Evolutionary conservation across 73 alveolate species (phyloP).

Genomic region (Durusdinium trenchii): DNA sequence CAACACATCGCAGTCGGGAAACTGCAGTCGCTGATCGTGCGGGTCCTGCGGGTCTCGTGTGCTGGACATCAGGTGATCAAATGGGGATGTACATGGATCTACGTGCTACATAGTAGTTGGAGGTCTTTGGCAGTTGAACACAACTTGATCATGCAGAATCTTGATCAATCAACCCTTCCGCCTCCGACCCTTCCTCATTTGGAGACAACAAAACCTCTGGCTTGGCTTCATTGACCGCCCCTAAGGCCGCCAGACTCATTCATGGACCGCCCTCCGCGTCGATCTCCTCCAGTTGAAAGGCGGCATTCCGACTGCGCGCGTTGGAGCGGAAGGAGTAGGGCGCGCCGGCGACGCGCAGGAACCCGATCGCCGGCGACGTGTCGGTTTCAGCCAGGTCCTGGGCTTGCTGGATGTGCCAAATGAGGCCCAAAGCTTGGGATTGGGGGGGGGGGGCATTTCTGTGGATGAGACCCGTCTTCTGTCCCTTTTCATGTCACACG

Average conservation of each 20-base stretch:
- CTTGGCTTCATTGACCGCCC: neutral
- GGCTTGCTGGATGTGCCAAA: neutral
- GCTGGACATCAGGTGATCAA: no score
- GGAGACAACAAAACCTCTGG: neutral
- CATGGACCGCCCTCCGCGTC: neutral
- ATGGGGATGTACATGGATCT: no score
- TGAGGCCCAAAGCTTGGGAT: no score
- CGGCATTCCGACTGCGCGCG: neutral
- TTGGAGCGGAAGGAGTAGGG: constrained; percentile 18
- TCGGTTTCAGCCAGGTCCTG: constrained; percentile 22
- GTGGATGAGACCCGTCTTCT: no score
- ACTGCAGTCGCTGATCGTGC: no score
- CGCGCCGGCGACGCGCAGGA: constrained; percentile 34
- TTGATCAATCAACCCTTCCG: neutral
- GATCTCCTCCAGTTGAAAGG: constrained; percentile 12
- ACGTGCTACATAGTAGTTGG: no score
- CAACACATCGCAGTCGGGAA: no score
- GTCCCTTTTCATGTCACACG: no score
- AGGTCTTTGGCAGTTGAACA: no score
- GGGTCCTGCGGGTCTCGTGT: no score
- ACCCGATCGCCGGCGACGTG: neutral
- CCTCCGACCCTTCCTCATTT: neutral
- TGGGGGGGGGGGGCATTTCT: no score
- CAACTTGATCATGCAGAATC: neutral
- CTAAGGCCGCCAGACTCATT: neutral